Base-by-base conservation (phyloP, 1,139 yeast genomes). In the Sugiyamaella grinbergsii region DNA sequence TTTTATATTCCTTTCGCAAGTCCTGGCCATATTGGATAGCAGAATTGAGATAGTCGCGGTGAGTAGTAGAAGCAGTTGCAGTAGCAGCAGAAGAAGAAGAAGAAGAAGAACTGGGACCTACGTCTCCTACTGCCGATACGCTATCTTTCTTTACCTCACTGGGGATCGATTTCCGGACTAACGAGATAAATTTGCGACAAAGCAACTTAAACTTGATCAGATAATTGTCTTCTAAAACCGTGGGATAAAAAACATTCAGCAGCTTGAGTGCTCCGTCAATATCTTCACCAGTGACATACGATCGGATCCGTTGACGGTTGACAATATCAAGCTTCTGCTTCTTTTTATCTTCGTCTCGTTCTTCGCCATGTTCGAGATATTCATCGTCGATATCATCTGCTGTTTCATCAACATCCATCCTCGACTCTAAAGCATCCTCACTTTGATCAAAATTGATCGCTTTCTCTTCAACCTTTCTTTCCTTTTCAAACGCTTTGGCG, bases 401-500 rank as follows among this genome's bases (percentile, higher is more conserved):
- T 45, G 42, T 54, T 10, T 52, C 55, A 33, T 34, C 47, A 19
- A 49, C 52, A 24, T 54, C 56, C 46, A 51, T 26, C 18, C 34
- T 34, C 32, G 20, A 11, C n/a, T n/a, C n/a, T n/a, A n/a, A n/a
- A 26, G 28, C 33, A 16, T 38, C 42, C 13, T 41, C 53, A 24
- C 23, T 42, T 19, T 37, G 22, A 13, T 38, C 43, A 11, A 38
- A 13, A 19, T 34, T 34, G 16, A 34, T 47, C 11, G 51, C 48
- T 16, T 16, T 28, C 34, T 40, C 55, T 20, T 50, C 53, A 18
- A 41, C 23, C 29, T 32, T 26, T 31, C 59, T 37, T 29, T 54
- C 88, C 22, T 69, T 66, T 23, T 77, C 69, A 59, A 89, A 83
- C 0, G 88, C 82, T 51, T 76, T 76, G 7, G 84, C 81, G 0